phyloP scores from a whole-genome alignment of 805 yeast genomes.

The Starmerella etchellsii region DNA sequence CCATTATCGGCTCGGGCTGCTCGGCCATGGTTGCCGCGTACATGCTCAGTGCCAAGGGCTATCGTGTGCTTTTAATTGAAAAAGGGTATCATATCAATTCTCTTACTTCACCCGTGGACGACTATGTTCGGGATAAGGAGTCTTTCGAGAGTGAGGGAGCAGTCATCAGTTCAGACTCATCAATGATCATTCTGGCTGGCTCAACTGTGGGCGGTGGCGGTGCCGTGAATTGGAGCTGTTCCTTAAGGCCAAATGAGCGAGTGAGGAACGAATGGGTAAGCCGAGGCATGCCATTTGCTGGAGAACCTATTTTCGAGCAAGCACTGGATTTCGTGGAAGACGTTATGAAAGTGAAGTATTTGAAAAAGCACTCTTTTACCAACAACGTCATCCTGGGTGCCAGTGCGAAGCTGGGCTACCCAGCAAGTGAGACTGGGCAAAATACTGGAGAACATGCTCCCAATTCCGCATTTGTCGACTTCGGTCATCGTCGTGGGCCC shows the following conservation, averaged over 20 bases:
- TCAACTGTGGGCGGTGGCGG: constrained; percentile 47
- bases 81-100: constrained; percentile 36
- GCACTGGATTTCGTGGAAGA: constrained; percentile 36
- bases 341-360: constrained; percentile 37
- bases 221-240: constrained; percentile 47
- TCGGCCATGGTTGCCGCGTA: constrained; percentile 44
- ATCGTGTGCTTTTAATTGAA: constrained; percentile 36
- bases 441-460: constrained; percentile 34
- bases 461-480: constrained; percentile 36
- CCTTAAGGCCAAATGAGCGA: constrained; percentile 37
- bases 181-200: constrained; percentile 35
- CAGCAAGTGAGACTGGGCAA: constrained; percentile 33
- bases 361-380: constrained; percentile 33
- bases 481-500: constrained; percentile 38
- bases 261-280: constrained; percentile 42
- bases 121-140: constrained; percentile 28
- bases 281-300: constrained; percentile 37
- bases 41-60: constrained; percentile 34
- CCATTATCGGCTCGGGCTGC: constrained; percentile 41
- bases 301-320: constrained; percentile 32
- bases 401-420: constrained; percentile 35
- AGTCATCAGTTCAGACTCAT: constrained; percentile 29
- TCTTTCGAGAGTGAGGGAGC: constrained; percentile 34
- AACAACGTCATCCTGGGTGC: constrained; percentile 36
- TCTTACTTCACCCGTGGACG: constrained; percentile 30